Base-by-base conservation (phyloP, 2,329 filamentous ascomycete genomes). In the Trichoderma gracile region DNA sequence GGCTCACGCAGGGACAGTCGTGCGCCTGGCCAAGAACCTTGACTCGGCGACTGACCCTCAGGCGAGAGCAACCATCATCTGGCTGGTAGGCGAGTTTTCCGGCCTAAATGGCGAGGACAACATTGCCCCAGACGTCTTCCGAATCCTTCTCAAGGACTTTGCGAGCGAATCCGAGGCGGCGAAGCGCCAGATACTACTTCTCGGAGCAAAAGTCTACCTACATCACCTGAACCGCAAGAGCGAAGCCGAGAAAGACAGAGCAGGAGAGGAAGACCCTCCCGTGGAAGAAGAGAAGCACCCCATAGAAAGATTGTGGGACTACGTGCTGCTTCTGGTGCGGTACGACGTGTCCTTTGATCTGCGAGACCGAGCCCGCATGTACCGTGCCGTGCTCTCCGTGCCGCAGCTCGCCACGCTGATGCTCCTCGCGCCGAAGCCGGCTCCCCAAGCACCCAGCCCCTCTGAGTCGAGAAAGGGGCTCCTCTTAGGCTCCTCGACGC, bases 301-400 rank as follows among this genome's bases (percentile, higher is more conserved):
- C 0, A 88, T 96, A 59, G 85, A 87, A 33, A 82, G 88, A 3
- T 81, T 99, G 1, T 99, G 93, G 88, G 86, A 89, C 33, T 96
- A 99, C 71, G 86, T 91, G 23, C 82, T 96, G 30, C 84, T 94
- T 1, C 85, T 99, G 1, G 91, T 91, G 38, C 88, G 95, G 66
- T 99, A 98, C 76, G 95, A 98, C 71, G 92, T 89, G 0, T 97
- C 93, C 0, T 99, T 96, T 76, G 93, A 98, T 73, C 86, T 99
- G 3, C 92, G 95, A 68, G 95, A 98, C 74, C 90, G 95, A 25
- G 89, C 93, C 2, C 88, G 95, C 38, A 85, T 97, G 67, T 98
- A 96, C 79, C 92, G 91, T 68, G 85, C 93, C 1, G 86, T 99
- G 1, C 85, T 99, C 2, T 84, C 87, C 4, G 87, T 91, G 5